Evolutionary conservation across 2,329 filamentous ascomycete species (phyloP).

Genomic region (Exophiala spinifera): DNA sequence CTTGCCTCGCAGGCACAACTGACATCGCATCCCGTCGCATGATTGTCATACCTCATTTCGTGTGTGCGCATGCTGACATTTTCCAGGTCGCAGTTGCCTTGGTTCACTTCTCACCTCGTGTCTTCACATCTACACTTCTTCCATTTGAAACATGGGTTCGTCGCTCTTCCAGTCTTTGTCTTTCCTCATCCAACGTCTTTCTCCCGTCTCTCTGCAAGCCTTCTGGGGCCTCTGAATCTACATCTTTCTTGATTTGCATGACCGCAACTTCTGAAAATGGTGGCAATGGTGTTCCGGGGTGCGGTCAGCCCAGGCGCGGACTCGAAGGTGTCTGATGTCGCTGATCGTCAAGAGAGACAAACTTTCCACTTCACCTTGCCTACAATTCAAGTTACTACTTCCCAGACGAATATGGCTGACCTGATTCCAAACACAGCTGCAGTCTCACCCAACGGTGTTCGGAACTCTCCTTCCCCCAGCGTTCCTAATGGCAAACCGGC

Average conservation of each 20-base stretch:
- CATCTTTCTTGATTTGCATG: not conserved
- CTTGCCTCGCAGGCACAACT: constrained; percentile 6
- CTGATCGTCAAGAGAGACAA: not conserved
- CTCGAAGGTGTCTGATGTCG: constrained; percentile 4
- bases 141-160: constrained; percentile 22
- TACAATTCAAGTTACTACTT: not conserved
- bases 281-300: constrained; percentile 1
- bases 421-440: constrained; percentile 33
- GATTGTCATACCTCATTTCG: not conserved
- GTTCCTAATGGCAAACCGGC: constrained; percentile 50
- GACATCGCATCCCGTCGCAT: not conserved
- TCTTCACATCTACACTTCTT: constrained; percentile 11
- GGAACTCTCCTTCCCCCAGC: constrained; percentile 39
- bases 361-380: not conserved
- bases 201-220: not conserved
- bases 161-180: constrained; percentile 4
- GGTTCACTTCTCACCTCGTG: constrained; percentile 10
- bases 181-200: constrained; percentile 2
- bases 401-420: constrained; percentile 21
- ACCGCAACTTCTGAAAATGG: not conserved
- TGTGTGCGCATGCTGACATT: constrained; percentile 15
- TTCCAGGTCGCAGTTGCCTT: constrained; percentile 12
- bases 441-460: constrained; percentile 31
- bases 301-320: constrained; percentile 5
- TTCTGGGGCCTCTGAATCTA: not conserved